Evolutionary conservation across 495 filamentous ascomycete genomes (phyloP), one percentile per base, ranked within the genome.

Genomic region (Penicillium cinerascens): DNA sequence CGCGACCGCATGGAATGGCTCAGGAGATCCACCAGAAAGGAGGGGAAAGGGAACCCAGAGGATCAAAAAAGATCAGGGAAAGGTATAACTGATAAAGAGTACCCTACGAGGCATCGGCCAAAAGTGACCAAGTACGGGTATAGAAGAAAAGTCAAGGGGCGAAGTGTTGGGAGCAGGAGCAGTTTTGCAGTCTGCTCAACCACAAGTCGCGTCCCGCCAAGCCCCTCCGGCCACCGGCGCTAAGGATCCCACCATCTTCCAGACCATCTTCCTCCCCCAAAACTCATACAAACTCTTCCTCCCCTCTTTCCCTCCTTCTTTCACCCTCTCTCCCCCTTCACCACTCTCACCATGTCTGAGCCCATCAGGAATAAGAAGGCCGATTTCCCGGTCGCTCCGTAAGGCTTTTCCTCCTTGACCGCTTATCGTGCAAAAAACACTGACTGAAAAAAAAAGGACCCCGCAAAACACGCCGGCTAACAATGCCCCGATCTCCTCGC

Each of bases 401-500:
- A 82, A 77, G 87, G 82, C 55, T 47, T 53, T 51, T 47, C 47
- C 37, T 50, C 44, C 18, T 46, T 49, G 39, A 47, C 53, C 39
- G 51, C 56, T 60, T 58, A 57, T 58, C 56, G 47, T 17, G 25
- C 22, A 48, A 47, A 51, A 43, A 52, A 21, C 40, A 60, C 63
- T 64, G 45, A 64, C 54, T 49, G 26, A 37, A 43, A 51, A 43
- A n/a, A 42, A 59, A 65, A 95, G 88, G 59, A 97, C 92, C 61
- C 92, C 92, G 62, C 92, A 97, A 77, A 96, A 97, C 74, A 96
- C 92, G 17, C 92, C 95, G 57, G 86, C 89, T 36, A 90, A 82
- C 68, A 91, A 91, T 78, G 95, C 95, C 55, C 95, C 95, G 40
- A 99, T 99, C 71, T 95, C 91, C 16, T 97, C 95, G 47, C 92